Evolutionary conservation across 2,329 filamentous ascomycete species (phyloP).

Genomic region (Fusarium sp.): DNA sequence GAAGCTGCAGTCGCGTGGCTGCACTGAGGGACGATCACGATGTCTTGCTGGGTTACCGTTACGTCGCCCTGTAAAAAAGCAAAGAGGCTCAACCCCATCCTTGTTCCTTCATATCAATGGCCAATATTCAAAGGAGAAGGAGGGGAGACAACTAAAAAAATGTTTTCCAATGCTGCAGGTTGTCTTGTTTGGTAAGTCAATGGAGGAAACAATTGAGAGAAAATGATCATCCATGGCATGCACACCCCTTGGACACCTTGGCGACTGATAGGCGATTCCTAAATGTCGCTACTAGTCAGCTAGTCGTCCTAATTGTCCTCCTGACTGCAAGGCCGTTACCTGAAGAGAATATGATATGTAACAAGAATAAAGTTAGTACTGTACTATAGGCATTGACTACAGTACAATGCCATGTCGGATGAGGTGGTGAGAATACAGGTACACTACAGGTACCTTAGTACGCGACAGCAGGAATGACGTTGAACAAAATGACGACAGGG

Average conservation of each 20-base stretch:
- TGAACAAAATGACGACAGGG: slow-evolving; percentile 27
- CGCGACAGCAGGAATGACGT: slow-evolving; percentile 21
- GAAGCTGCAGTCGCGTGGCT: slow-evolving; percentile 27
- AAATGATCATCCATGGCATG: neutral
- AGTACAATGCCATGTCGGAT: neutral
- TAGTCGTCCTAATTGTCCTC: neutral
- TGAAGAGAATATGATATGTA: neutral
- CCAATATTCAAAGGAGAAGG: neutral
- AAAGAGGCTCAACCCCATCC: slow-evolving; percentile 24
- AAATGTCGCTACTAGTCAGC: neutral
- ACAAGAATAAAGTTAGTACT: neutral
- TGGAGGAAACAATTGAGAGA: slow-evolving; percentile 19
- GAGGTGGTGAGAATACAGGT: neutral
- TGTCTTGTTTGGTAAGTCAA: neutral
- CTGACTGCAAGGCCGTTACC: slow-evolving; percentile 18
- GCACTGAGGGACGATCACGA: slow-evolving; percentile 15
- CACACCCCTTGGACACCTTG: neutral
- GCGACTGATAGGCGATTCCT: neutral
- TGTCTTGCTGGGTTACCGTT: slow-evolving; percentile 9
- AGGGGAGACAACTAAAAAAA: slow-evolving; percentile 3
- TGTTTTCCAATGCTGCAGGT: neutral
- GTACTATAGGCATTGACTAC: neutral
- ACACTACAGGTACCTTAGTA: neutral
- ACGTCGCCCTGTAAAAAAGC: slow-evolving; percentile 32
- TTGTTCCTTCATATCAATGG: slow-evolving; percentile 1